Conservation (phyloP, 345 rosid species). For the Eucalyptus melliodora region DNA sequence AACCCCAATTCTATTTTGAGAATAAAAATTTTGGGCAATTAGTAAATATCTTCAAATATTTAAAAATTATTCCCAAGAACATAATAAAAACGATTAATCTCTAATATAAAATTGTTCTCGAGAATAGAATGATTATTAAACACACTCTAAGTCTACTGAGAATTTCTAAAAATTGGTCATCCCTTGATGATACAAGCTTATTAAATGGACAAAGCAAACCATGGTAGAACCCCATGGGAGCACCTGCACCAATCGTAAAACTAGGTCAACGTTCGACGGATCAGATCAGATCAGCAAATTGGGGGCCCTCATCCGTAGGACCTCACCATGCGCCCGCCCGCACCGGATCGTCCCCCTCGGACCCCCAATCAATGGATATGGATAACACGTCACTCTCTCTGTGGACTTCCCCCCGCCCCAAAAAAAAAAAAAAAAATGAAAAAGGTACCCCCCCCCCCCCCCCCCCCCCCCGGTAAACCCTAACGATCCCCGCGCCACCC, state of each 20-base stretch:
- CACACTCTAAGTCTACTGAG: no score
- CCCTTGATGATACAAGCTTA: background rate
- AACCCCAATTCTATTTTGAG: rapidly evolving
- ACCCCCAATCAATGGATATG: background rate
- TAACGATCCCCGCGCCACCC: background rate
- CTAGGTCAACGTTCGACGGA: no score
- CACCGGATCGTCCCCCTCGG: background rate
- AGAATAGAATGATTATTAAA: no score
- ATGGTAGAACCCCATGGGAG: no score
- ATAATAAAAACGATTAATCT: no score
- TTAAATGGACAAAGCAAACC: background rate
- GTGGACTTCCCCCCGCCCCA: background rate
- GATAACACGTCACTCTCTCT: slow-evolving; percentile 7
- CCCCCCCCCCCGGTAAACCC: background rate
- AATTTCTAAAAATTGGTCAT: background rate
- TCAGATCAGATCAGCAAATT: no score
- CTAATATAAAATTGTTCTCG: rapidly evolving
- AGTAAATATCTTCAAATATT: no score
- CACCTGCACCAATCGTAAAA: no score
- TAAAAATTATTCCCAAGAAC: rapidly evolving
- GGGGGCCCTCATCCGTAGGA: no score
- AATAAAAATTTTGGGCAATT: no score
- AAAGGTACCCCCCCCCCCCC: no score
- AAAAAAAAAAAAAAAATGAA: no score
- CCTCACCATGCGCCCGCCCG: background rate